Conservation (phyloP, 768 basidiomycete species). For the Lyophyllum atratum region DNA sequence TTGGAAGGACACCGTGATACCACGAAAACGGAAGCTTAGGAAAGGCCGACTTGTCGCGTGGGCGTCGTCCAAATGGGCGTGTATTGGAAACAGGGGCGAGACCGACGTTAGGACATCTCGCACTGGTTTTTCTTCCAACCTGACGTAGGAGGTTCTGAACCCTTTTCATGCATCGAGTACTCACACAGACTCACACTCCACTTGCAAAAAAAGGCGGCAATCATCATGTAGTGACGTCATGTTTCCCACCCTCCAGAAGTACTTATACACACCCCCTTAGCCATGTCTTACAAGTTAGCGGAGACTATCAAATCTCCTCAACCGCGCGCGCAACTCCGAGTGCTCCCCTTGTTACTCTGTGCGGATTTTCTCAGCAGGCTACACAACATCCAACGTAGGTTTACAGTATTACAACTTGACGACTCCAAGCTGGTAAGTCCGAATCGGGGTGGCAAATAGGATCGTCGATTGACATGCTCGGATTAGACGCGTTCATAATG, state of each 20-base stretch:
- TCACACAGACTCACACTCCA: neutral
- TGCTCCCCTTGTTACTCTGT: too few species aligned
- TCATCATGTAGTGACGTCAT: slow-evolving; percentile 5
- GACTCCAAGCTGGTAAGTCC: neutral
- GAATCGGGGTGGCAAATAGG: neutral
- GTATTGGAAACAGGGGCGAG: too few species aligned
- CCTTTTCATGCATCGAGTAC: neutral
- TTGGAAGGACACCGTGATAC: too few species aligned
- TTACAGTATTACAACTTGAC: neutral
- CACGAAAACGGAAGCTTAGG: too few species aligned
- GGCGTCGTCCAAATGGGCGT: too few species aligned
- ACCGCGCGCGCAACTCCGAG: neutral
- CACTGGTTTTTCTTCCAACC: neutral
- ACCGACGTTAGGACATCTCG: neutral
- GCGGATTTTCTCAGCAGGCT: too few species aligned
- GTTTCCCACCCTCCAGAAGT: neutral
- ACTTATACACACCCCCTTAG: slow-evolving; percentile 2
- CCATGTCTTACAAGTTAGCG: slow-evolving; percentile 2
- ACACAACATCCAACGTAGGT: neutral
- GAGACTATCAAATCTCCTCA: neutral
- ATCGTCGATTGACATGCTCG: neutral
- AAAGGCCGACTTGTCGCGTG: too few species aligned
- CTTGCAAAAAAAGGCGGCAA: neutral
- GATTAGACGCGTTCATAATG: slow-evolving; percentile 4
- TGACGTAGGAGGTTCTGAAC: neutral